A percentile compares a stretch with the other conserved stretches of the same genome.
phyloP scores from a whole-genome alignment of 345 rosid species.

The Euphorbia lathyris region DNA sequence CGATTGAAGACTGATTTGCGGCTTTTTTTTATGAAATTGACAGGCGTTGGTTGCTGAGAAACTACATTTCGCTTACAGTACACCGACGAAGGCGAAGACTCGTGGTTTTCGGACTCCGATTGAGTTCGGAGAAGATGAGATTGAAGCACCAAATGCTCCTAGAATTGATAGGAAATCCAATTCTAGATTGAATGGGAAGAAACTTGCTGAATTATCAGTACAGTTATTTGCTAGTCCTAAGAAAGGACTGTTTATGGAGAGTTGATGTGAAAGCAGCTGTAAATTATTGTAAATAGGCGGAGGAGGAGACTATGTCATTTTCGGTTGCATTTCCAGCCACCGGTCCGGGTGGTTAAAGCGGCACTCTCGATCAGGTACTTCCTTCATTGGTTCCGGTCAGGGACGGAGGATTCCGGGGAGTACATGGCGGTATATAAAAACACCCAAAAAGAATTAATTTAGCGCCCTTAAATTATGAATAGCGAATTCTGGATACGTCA shows the following conservation, averaged over 20 bases:
- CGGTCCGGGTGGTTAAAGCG: no score
- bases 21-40: neutral
- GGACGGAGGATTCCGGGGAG: no score
- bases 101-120: conserved; percentile 40
- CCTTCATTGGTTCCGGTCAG: no score
- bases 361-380: no score
- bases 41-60: conserved; percentile 64
- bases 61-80: conserved; percentile 56
- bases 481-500: no score
- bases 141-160: conserved; percentile 74
- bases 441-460: no score
- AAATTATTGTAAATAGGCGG: conserved; percentile 19
- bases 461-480: no score
- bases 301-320: no score
- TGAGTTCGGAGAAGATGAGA: conserved; percentile 33
- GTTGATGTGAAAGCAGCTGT: conserved; percentile 15
- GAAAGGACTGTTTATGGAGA: conserved; percentile 22
- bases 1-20: neutral
- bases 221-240: no score
- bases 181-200: conserved; percentile 35
- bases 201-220: conserved; percentile 46
- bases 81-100: conserved; percentile 68
- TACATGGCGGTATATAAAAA: no score
- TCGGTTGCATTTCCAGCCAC: no score
- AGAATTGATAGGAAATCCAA: conserved; percentile 26